Evolutionary conservation across 176 grass and related monocot genomes (phyloP), one percentile per base, ranked within the genome.

Genomic region (Avena eriantha): DNA sequence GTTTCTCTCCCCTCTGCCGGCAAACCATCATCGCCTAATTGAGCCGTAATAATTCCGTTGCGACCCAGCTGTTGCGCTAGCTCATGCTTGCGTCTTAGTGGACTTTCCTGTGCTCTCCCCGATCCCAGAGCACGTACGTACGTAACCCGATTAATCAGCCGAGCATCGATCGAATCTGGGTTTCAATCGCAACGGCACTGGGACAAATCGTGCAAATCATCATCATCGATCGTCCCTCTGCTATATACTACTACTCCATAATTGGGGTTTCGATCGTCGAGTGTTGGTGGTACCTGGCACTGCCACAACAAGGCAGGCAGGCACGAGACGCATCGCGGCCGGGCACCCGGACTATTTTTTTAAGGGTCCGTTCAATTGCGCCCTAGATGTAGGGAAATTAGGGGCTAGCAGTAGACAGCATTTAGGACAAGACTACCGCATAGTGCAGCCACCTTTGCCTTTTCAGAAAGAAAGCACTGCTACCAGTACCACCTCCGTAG

Each of bases 1-100:
- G 49, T 89, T 89, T 73, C 66, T 73, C 83, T 86, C 83, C 56
- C 35, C 73, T 24, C 39, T 81, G 81, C 81, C 83, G 81, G 81
- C 43, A 71, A 78, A 79, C 39, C 1, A 41, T 69, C 63, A 1
- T 15, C 1, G 21, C 26, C 22, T 41, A 41, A 41, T 29, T 46
- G 16, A 39, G 48, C 56, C 34, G 45, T 39, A 3, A 4, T 36
- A 36, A 36, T 36, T 26, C 60, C 21, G 51, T 31, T 54, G 79
- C 83, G 10, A 43, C 50, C 61, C 61, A 82, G 51, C 54, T 83
- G 73, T 65, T 65, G 3, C 10, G 69, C 5, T 19, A 3, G 24
- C 51, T 78, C 26, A 69, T 85, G 73, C 41, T 48, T 64, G 53
- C 45, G 48, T 71, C 29, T 29, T 73, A 24, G 70, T 69, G 80